Evolutionary conservation across 129 eudicot species (phyloP).

Genomic region (Helianthus annuus): HanXRQr2.0-SUNRISE NC_035444.2:140766437-140766936

Average conservation of each 20-base stretch:
- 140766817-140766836: constrained; percentile 48
- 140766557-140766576: too few relatives aligned
- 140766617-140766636: constrained; percentile 50
- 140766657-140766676: constrained; percentile 55
- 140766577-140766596: not conserved
- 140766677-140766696: constrained; percentile 53
- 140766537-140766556: too few relatives aligned
- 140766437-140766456: too few relatives aligned
- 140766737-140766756: not conserved
- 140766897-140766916: not conserved
- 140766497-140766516: too few relatives aligned
- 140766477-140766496: too few relatives aligned
- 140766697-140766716: constrained; percentile 48
- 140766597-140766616: constrained; percentile 29
- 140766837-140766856: constrained; percentile 45
- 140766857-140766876: constrained; percentile 4
- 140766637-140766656: constrained; percentile 57
- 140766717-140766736: constrained; percentile 39
- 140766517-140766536: too few relatives aligned
- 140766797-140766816: constrained; percentile 69
- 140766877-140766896: too few relatives aligned
- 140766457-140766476: too few relatives aligned
- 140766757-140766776: constrained; percentile 32
- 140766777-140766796: constrained; percentile 47
- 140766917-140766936: constrained; percentile 31